Base-by-base conservation (phyloP, 768 basidiomycete species). In the Leccinellum albellum region DNA sequence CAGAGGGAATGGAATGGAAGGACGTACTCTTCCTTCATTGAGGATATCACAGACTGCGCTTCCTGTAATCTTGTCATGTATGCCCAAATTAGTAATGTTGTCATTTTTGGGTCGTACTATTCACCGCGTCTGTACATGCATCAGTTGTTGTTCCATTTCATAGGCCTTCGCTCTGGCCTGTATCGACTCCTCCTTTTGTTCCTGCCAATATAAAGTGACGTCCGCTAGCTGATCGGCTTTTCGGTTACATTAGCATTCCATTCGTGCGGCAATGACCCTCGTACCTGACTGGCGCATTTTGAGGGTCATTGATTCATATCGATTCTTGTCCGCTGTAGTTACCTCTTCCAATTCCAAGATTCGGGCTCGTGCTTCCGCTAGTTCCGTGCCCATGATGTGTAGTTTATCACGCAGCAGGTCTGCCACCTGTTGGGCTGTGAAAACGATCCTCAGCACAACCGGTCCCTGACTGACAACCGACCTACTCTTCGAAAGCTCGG, bases 361-460 rank as follows among this genome's bases (percentile, higher is more conserved):
- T 10, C 75, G 76, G 40, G 65, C 61, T 54, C 71, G 77, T 1
- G 78, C 72, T 57, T 79, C 78, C n/a, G 73, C 66, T 3, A 81
- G 61, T 37, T 80, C 77, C 6, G 73, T 64, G 13, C 76, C 74
- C 59, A 78, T 72, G 20, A 66, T 67, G 40, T 77, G 73, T 4
- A 81, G 64, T 56, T 78, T 77, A 50, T 79, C 78, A 14, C 79
- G 78, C 6, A 80, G 71, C n/a, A 81, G 61, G 50, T 80, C 78
- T 28, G 75, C 71, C 37, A 81, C 79, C 66, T 81, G 78, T 55
- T 78, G 73, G n/a, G 77, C 79, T 81, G 35, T 46, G 53, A 55
- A 56, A 58, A 55, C n/a, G 21, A 57, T 35, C 21, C 50, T 59
- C 58, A 44, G 50, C 33, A 32, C 17, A 33, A 31, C 46, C 37